Conservation (phyloP, 78 protist species). For the Guillardia theta region DNA sequence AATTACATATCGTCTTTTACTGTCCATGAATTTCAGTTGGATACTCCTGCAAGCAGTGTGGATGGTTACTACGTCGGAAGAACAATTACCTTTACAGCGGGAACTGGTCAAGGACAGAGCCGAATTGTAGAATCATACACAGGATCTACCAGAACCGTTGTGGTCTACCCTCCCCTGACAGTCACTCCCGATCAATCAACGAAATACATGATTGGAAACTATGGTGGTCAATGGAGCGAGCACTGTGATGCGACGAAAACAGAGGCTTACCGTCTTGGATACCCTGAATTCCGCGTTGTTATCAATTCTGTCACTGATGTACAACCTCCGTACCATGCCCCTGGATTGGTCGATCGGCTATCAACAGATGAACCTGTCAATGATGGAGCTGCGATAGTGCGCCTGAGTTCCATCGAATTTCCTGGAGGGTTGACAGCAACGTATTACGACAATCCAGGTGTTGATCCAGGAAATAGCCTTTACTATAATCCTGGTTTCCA, state of each 20-base stretch:
- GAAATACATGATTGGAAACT: not conserved
- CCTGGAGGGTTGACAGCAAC: slow-evolving; percentile 40
- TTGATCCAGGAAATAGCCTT: not conserved
- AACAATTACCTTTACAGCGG: not conserved
- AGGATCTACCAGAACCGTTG: not conserved
- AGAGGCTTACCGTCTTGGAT: not conserved
- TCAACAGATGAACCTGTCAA: too few species aligned
- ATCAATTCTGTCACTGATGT: not conserved
- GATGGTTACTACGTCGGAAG: not conserved
- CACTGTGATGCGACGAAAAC: not conserved
- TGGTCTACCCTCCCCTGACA: not conserved
- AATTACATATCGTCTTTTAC: not conserved
- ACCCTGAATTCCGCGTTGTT: slow-evolving; percentile 23
- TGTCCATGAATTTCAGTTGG: not conserved
- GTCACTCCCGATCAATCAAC: not conserved
- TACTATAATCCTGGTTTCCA: not conserved
- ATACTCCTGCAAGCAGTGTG: not conserved
- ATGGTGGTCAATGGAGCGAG: slow-evolving; percentile 5
- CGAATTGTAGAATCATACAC: not conserved
- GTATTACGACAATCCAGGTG: not conserved
- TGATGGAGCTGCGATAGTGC: not conserved
- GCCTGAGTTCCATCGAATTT: not conserved
- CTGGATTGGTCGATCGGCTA: not conserved
- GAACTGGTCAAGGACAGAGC: not conserved
- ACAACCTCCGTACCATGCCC: slow-evolving; percentile 2